Conservation (phyloP, 805 yeast species). For the Komagataella ulmi region DNA sequence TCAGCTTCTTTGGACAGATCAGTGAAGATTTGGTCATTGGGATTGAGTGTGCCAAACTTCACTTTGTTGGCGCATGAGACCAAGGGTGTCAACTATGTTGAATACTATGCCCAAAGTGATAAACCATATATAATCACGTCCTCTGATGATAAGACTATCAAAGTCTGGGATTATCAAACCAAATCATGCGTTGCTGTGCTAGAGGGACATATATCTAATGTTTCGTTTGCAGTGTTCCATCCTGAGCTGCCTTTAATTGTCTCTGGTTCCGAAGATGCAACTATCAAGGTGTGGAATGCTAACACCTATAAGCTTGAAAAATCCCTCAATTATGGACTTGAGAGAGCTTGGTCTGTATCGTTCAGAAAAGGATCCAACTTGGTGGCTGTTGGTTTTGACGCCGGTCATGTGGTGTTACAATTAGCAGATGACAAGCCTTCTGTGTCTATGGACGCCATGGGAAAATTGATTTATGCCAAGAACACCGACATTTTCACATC, state of each 20-base stretch:
- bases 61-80: conserved; percentile 84
- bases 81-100: conserved; percentile 92
- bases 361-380: conserved; percentile 62
- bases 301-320: conserved; percentile 89
- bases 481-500: conserved; percentile 83
- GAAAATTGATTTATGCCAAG: conserved; percentile 84
- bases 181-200: conserved; percentile 89
- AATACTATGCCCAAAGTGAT: conserved; percentile 93
- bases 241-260: conserved; percentile 92
- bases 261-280: conserved; percentile 95
- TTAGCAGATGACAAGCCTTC: conserved; percentile 93
- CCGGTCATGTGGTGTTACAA: conserved; percentile 80
- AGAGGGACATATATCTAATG: conserved; percentile 89
- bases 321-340: conserved; percentile 80
- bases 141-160: conserved; percentile 81
- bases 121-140: conserved; percentile 91
- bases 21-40: conserved; percentile 92
- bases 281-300: conserved; percentile 90
- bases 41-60: conserved; percentile 78
- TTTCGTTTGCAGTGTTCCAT: conserved; percentile 94
- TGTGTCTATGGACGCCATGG: conserved; percentile 84
- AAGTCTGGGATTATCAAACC: conserved; percentile 95
- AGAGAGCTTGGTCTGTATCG: conserved; percentile 93
- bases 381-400: conserved; percentile 88
- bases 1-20: conserved; percentile 94